These are phyloP conservation scores for Wallacemonas sp. DNA, from an alignment of 208 protist species.

Conservation along the genomic window DNA sequence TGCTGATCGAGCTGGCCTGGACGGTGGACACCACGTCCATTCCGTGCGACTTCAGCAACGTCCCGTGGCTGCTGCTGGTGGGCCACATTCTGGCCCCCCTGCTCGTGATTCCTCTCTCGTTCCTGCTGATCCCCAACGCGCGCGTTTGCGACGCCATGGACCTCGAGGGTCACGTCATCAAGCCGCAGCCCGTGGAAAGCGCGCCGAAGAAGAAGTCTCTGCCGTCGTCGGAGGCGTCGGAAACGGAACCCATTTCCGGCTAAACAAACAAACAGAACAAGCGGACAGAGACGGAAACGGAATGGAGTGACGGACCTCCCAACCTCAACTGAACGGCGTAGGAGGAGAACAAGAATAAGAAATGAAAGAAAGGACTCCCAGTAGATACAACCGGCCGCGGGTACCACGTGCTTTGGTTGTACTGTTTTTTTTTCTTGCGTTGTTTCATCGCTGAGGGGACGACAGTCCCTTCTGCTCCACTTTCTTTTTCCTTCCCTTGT, in stretches of 20 bases:
- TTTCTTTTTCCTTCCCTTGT: too few species aligned
- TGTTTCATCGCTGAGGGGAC: too few species aligned
- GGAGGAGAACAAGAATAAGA: neutral
- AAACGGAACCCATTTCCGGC: constrained; percentile 9
- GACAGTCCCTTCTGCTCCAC: too few species aligned
- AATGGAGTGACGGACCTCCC: neutral
- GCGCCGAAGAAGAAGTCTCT: neutral
- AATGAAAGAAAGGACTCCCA: neutral
- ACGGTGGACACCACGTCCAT: constrained; percentile 25
- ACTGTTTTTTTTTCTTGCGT: too few species aligned
- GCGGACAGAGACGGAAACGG: neutral
- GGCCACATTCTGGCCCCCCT: constrained; percentile 58
- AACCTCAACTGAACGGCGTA: neutral
- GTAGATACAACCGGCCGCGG: too few species aligned
- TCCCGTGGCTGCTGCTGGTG: constrained; percentile 59
- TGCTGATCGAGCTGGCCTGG: constrained; percentile 44
- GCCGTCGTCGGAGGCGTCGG: neutral
- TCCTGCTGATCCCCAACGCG: constrained; percentile 41
- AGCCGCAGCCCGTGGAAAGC: neutral
- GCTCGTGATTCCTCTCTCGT: constrained; percentile 53
- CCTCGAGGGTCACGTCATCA: neutral
- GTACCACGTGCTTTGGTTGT: too few species aligned
- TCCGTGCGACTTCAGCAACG: constrained; percentile 72
- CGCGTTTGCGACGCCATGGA: constrained; percentile 41
- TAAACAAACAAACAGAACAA: neutral